A percentile compares a stretch with the other conserved stretches of the same genome.
Evolutionary conservation across 768 basidiomycete genomes (phyloP).

Genomic region (Neoboletus brunneissimus): DNA sequence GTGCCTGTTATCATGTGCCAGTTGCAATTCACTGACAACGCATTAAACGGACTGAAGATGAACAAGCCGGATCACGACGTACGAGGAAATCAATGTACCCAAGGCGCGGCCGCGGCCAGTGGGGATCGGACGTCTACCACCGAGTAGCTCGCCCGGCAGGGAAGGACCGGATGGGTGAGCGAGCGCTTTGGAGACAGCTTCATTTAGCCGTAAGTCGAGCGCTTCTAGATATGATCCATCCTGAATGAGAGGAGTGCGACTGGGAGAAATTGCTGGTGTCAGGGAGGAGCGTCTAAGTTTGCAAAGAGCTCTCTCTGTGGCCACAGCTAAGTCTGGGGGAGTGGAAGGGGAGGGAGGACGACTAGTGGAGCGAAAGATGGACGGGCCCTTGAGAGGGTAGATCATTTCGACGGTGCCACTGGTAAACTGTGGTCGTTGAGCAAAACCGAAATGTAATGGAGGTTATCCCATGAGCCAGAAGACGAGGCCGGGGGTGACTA

Average conservation of each 20-base stretch:
- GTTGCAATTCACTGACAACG: slow-evolving; percentile 60
- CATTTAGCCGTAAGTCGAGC: slow-evolving; percentile 73
- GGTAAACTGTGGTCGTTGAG: slow-evolving; percentile 23
- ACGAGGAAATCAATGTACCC: slow-evolving; percentile 70
- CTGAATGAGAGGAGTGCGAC: slow-evolving; percentile 52
- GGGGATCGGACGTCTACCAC: slow-evolving; percentile 72
- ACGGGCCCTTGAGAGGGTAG: slow-evolving; percentile 65
- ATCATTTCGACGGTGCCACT: slow-evolving; percentile 40
- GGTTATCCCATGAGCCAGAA: slow-evolving; percentile 44
- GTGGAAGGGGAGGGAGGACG: slow-evolving; percentile 58
- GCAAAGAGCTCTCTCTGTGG: slow-evolving; percentile 49
- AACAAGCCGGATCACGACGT: slow-evolving; percentile 31
- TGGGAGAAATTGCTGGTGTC: slow-evolving; percentile 32
- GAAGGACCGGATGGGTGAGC: slow-evolving; percentile 60
- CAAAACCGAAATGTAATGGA: slow-evolving; percentile 14
- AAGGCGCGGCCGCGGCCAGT: slow-evolving; percentile 65
- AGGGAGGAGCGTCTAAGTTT: slow-evolving; percentile 55
- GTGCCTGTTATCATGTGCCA: slow-evolving; percentile 60
- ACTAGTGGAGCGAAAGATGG: slow-evolving; percentile 62
- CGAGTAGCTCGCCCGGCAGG: slow-evolving; percentile 49
- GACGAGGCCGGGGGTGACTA: neutral
- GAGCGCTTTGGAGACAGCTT: slow-evolving; percentile 76
- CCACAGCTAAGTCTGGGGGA: slow-evolving; percentile 36
- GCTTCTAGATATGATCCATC: slow-evolving; percentile 81
- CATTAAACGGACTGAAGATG: slow-evolving; percentile 12